Evolutionary conservation across 1,139 yeast species (phyloP), one percentile per base, ranked within the genome.

Genomic region (Kodamaea plutei): DNA sequence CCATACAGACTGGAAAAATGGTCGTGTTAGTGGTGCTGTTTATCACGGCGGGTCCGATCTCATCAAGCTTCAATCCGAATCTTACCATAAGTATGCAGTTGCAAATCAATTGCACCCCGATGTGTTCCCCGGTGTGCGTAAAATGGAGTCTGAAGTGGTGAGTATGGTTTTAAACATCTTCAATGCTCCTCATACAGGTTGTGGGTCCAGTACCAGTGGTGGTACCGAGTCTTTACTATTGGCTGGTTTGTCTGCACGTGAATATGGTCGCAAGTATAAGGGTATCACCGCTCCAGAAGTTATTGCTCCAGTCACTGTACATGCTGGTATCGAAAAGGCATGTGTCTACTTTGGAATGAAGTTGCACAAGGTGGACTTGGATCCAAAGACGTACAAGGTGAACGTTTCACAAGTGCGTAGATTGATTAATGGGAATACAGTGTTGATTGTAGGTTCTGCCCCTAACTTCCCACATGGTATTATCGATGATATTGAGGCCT

Each of bases 401-500:
- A 79, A 88, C 47, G 51, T 82, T 13, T 53, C 55, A 2, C 76
- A 77, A 35, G 88, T 85, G 27, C 68, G 69, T 43, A 61, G 76
- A 21, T 65, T 83, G 31, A 79, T 91, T 39, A 87, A 83, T 48
- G 55, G 63, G 5, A 88, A 89, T 56, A 91, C 97, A 0, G 84
- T 85, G 5, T 63, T 91, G 26, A 58, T 91, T 25, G 87, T 80
- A 8, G 97, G 97, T 0, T 88, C 96, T 1, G 96, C 96, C 4
- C 97, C 98, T 23, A 91, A 89, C 60, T 91, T 79, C 58, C 97
- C 98, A 2, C 97, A 91, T 52, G 98, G 98, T 15, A 83, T 91
- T 23, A 79, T 87, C 38, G 98, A 91, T 58, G 91, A 89, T 48
- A 88, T 91, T 37, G 81, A 75, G 40, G 76, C 71, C 1, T 69